Evolutionary conservation across 192 early-diverging fungal species (phyloP).

Genomic region (Umbelopsis ramanniana): DNA sequence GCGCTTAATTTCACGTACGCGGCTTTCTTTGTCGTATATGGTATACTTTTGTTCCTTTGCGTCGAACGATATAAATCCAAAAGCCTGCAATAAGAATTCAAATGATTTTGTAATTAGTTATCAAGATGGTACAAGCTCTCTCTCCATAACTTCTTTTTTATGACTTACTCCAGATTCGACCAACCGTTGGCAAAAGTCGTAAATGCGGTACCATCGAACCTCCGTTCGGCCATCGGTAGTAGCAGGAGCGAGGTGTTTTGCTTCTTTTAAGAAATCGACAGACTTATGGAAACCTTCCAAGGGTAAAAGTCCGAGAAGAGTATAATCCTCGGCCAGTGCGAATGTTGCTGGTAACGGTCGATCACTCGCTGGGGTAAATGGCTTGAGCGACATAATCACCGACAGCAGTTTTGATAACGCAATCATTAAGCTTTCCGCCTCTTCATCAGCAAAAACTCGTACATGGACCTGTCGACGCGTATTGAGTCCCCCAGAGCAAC

Average conservation of each 20-base stretch:
- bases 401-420: constrained; percentile 5
- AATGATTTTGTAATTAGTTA: not conserved
- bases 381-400: not conserved
- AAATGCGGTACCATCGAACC: constrained; percentile 42
- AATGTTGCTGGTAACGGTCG: constrained; percentile 25
- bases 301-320: constrained; percentile 42
- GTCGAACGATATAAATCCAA: constrained; percentile 45
- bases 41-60: constrained; percentile 37
- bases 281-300: constrained; percentile 34
- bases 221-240: constrained; percentile 29
- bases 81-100: constrained; percentile 28
- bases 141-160: not conserved
- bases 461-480: not conserved
- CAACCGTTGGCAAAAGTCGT: not conserved
- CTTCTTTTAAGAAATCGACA: constrained; percentile 42
- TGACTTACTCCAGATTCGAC: constrained; percentile 16
- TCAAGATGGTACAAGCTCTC: not conserved
- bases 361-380: not conserved
- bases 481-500: not conserved
- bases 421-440: not conserved
- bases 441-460: not conserved
- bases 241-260: not conserved
- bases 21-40: constrained; percentile 46
- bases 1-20: constrained; percentile 31
- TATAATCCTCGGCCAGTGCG: constrained; percentile 41